Base-by-base conservation (phyloP, 2,329 filamentous ascomycete species). In the Fusarium sp. region DNA sequence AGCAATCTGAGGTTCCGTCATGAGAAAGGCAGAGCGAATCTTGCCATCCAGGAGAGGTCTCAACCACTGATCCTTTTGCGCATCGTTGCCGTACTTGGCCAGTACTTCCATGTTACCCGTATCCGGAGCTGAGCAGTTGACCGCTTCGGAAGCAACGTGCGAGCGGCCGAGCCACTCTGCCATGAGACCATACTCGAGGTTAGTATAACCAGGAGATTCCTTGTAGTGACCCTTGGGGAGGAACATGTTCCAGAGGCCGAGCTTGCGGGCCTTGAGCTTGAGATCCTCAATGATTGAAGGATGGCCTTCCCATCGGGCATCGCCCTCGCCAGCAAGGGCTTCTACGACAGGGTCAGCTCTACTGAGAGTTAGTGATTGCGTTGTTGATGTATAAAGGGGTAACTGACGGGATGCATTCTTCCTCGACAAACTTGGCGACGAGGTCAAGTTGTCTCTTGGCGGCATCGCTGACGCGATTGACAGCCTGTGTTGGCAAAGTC, bases 161-260 rank as follows among this genome's bases (percentile, higher is more conserved):
- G 93, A 97, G 84, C 93, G 95, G 69, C 96, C 96, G 74, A 98
- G 85, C 83, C 93, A 92, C 84, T 99, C 96, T 18, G 96, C 96
- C 95, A 98, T 99, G 75, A 99, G 84, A 14, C 95, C 96, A 78
- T 99, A 99, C 82, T 99, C 96, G 67, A 99, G 85, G 81, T 98
- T 99, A 63, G 90, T 93, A 84, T 94, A 98, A 34, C 96, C 96
- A 24, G 95, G 94, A 2, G 94, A 97, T 83, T 98, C 93, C 80
- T 92, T 93, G 87, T 98, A 98, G 83, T 98, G 95, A 75, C 91
- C 94, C 84, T 92, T 95, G 70, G 96, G 93, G 73, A 99, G 82
- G 86, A 99, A 99, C 91, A 99, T 92, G 83, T 99, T 99, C 96
- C 96, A 99, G 45, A 99, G 86, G 2, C 95, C 96, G 26, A 97